Evolutionary conservation across 1,139 yeast genomes (phyloP).

Genomic region (Casaregolazyma suthepensis): DNA sequence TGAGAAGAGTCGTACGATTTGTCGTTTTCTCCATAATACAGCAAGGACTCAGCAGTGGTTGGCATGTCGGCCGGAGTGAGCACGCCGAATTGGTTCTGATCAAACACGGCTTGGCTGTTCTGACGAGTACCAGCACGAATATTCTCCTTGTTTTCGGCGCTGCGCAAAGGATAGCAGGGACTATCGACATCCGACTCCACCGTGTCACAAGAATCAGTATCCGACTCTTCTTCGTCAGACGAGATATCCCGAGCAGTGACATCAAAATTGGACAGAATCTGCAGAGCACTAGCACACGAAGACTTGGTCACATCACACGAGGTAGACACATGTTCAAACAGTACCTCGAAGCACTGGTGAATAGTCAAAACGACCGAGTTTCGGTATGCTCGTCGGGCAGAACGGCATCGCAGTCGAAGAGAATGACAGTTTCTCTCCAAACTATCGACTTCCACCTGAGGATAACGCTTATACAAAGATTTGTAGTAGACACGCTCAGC

Average conservation of each 20-base stretch:
- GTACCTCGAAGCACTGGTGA: slow-evolving; percentile 16
- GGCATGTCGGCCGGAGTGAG: neutral
- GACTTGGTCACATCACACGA: slow-evolving; percentile 12
- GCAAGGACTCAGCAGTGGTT: neutral
- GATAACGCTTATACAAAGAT: slow-evolving; percentile 19
- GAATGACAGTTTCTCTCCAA: slow-evolving; percentile 16
- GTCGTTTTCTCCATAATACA: neutral
- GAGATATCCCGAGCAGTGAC: slow-evolving; percentile 5
- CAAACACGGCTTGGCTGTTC: neutral
- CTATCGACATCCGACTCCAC: neutral
- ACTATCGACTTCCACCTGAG: slow-evolving; percentile 14
- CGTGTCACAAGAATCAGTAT: neutral
- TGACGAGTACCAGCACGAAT: neutral
- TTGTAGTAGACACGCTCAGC: slow-evolving; percentile 20
- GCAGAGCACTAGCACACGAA: slow-evolving; percentile 13
- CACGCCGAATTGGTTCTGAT: neutral
- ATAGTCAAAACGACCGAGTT: slow-evolving; percentile 15
- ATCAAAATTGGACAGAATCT: slow-evolving; percentile 12
- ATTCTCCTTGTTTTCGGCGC: neutral
- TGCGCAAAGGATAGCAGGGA: neutral
- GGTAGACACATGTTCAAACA: slow-evolving; percentile 13
- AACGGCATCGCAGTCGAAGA: slow-evolving; percentile 9
- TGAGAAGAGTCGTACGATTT: neutral
- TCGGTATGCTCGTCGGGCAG: slow-evolving; percentile 11
- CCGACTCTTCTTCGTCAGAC: slow-evolving; percentile 2